A percentile compares a stretch with the other conserved stretches of the same genome.
Evolutionary conservation across 441 rosid species (phyloP).

Genomic region (Lepidium campestre): DNA sequence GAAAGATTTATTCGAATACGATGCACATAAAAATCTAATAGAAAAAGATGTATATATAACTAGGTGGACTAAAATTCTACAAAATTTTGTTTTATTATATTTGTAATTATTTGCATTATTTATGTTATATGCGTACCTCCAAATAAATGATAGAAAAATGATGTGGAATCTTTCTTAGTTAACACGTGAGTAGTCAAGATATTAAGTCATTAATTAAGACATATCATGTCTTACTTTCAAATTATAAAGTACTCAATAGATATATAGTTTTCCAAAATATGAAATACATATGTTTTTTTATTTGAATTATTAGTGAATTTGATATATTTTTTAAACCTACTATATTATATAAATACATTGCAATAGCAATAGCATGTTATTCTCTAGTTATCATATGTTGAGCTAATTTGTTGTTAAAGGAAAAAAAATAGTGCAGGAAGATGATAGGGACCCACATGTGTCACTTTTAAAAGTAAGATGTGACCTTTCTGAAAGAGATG

Average conservation of each 20-base stretch:
- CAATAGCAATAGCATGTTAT: too few species aligned
- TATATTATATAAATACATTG: too few species aligned
- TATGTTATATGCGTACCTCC: neutral
- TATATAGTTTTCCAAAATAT: too few species aligned
- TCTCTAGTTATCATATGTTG: too few species aligned
- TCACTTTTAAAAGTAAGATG: constrained; percentile 13
- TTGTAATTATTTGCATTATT: constrained; percentile 8
- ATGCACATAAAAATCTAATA: neutral
- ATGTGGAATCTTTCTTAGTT: too few species aligned
- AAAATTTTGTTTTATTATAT: constrained; percentile 7
- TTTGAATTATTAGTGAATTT: too few species aligned
- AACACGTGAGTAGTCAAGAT: too few species aligned
- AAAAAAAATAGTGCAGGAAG: neutral
- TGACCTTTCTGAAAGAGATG: constrained; percentile 24
- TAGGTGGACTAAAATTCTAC: constrained; percentile 9
- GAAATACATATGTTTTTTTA: too few species aligned
- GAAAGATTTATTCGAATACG: neutral
- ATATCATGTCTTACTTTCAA: too few species aligned
- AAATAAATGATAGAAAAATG: neutral
- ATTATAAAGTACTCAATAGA: too few species aligned
- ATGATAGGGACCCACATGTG: neutral
- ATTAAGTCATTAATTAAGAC: too few species aligned
- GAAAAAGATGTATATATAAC: neutral
- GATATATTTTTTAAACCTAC: too few species aligned
- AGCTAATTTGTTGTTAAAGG: neutral